Evolutionary conservation across 495 filamentous ascomycete species (phyloP).

Genomic region (Aspergillus panamensis): DNA sequence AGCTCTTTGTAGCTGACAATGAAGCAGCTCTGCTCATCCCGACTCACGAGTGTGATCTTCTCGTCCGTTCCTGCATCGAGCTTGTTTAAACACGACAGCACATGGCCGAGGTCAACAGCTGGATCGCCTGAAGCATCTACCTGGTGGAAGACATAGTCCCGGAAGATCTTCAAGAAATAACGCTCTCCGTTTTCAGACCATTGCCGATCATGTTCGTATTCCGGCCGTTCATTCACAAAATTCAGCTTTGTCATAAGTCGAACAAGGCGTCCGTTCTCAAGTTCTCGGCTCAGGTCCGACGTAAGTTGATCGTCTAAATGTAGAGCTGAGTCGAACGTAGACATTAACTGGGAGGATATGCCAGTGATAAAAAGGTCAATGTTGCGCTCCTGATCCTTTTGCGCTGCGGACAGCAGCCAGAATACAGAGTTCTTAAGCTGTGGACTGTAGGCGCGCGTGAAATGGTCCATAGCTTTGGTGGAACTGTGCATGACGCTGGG

Average conservation of each 20-base stretch:
- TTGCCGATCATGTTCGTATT: constrained; percentile 65
- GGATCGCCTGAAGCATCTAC: constrained; percentile 80
- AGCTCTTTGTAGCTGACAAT: constrained; percentile 85
- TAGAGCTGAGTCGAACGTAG: constrained; percentile 67
- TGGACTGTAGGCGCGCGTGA: constrained; percentile 66
- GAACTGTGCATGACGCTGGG: constrained; percentile 52
- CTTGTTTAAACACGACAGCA: constrained; percentile 80
- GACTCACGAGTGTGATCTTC: constrained; percentile 75
- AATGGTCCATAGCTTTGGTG: constrained; percentile 63
- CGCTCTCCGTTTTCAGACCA: constrained; percentile 90
- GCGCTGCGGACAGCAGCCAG: constrained; percentile 64
- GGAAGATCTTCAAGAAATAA: constrained; percentile 89
- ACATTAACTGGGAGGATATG: constrained; percentile 68
- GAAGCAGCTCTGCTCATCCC: constrained; percentile 83
- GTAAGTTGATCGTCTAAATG: constrained; percentile 72
- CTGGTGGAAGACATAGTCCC: constrained; percentile 96
- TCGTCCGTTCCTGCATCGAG: constrained; percentile 89
- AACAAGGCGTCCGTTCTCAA: constrained; percentile 86
- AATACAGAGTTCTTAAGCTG: constrained; percentile 70
- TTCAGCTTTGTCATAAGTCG: constrained; percentile 81
- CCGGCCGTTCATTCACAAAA: constrained; percentile 82
- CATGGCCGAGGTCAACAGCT: constrained; percentile 77
- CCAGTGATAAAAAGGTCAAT: constrained; percentile 74
- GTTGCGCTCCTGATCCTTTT: constrained; percentile 53
- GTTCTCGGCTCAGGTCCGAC: constrained; percentile 67